These are phyloP conservation scores for Ogataea polymorpha DNA, from an alignment of 805 yeast species.

Conservation along the genomic window DNA sequence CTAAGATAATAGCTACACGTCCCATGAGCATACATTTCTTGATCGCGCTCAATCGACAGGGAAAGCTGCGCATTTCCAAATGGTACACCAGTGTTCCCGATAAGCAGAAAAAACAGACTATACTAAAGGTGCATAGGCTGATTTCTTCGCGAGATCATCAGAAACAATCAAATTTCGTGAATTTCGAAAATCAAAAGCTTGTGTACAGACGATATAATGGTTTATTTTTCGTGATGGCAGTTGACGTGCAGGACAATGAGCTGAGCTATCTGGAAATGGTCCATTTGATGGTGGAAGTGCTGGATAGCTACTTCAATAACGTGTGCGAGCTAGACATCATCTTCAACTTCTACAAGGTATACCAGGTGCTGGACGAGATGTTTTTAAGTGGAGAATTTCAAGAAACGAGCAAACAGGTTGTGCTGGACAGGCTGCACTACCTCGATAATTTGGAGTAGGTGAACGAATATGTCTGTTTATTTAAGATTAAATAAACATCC, in stretches of 20 bases:
- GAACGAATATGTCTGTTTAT: slow-evolving; percentile 10
- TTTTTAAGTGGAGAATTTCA: slow-evolving; percentile 88
- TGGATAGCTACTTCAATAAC: slow-evolving; percentile 81
- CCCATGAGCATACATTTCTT: slow-evolving; percentile 77
- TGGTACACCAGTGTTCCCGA: slow-evolving; percentile 52
- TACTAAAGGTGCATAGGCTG: slow-evolving; percentile 69
- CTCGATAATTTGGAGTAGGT: slow-evolving; percentile 58
- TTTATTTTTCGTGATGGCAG: slow-evolving; percentile 77
- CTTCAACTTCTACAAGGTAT: slow-evolving; percentile 84
- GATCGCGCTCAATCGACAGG: slow-evolving; percentile 85
- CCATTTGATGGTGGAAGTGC: slow-evolving; percentile 83
- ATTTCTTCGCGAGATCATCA: slow-evolving; percentile 82
- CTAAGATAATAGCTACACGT: not conserved
- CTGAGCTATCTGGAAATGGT: slow-evolving; percentile 77
- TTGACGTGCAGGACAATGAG: slow-evolving; percentile 79
- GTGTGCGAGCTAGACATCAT: slow-evolving; percentile 94
- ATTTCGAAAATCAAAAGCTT: slow-evolving; percentile 58
- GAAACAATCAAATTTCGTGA: slow-evolving; percentile 49
- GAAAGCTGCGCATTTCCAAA: slow-evolving; percentile 82
- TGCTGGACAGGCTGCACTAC: slow-evolving; percentile 61
- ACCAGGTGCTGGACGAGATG: slow-evolving; percentile 80
- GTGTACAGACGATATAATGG: slow-evolving; percentile 93
- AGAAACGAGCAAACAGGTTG: slow-evolving; percentile 70
- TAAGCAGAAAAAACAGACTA: slow-evolving; percentile 44
- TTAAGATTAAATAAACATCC: slow-evolving; percentile 15